Evolutionary conservation across 768 basidiomycete genomes (phyloP).

Genomic region (Rhizopogon vulgaris): DNA sequence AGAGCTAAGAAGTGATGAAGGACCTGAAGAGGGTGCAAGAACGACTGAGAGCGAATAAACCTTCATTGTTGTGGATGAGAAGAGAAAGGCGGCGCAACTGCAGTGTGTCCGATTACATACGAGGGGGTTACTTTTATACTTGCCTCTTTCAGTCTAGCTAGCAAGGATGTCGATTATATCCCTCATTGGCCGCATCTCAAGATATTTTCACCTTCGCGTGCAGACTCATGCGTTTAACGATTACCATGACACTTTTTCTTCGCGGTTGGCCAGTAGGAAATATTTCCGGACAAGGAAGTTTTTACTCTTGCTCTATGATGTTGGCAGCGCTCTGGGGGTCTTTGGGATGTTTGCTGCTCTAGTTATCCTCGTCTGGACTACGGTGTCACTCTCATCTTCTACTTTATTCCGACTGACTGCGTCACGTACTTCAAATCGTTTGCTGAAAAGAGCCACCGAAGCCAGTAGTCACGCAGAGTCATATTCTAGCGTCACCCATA

Average conservation of each 20-base stretch:
- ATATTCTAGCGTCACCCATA: constrained; percentile 4
- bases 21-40: constrained; percentile 56
- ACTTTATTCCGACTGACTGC: constrained; percentile 3
- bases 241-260: constrained; percentile 39
- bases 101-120: not conserved
- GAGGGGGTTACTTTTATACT: not conserved
- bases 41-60: constrained; percentile 76
- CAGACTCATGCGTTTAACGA: constrained; percentile 47
- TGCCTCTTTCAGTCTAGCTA: too few relatives aligned
- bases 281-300: constrained; percentile 18
- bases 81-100: not conserved
- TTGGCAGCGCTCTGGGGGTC: constrained; percentile 39
- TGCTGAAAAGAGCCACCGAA: not conserved
- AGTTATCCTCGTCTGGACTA: constrained; percentile 32
- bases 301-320: constrained; percentile 39
- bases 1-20: constrained; percentile 57
- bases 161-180: not conserved
- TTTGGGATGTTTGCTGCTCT: constrained; percentile 44
- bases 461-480: not conserved
- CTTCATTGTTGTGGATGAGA: constrained; percentile 56
- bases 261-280: constrained; percentile 25
- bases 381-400: constrained; percentile 13
- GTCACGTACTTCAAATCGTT: not conserved
- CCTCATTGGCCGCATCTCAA: constrained; percentile 14
- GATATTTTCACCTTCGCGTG: constrained; percentile 27